These are phyloP conservation scores for Phytopythium helicoides DNA, from an alignment of 352 stramenopile species.

Conservation along the genomic window DNA sequence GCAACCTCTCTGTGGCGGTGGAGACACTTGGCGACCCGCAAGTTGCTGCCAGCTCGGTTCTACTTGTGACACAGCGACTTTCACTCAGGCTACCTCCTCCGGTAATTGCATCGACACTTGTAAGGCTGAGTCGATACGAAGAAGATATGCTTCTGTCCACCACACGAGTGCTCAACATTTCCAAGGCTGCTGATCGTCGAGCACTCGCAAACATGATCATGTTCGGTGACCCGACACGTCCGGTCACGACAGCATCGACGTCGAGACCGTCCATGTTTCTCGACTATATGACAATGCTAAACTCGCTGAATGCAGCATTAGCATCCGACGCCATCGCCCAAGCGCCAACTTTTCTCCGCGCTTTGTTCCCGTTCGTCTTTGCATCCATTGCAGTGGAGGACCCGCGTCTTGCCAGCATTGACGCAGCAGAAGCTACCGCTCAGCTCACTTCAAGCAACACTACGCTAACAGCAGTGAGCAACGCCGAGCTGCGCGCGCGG, in stretches of 20 bases:
- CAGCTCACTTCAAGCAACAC: slow-evolving; percentile 10
- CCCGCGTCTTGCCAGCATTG: slow-evolving; percentile 37
- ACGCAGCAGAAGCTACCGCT: slow-evolving; percentile 17
- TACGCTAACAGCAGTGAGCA: slow-evolving; percentile 27
- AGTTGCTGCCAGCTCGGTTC: slow-evolving; percentile 18
- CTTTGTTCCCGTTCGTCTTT: slow-evolving; percentile 45
- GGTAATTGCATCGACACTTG: slow-evolving; percentile 14
- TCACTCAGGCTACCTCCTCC: slow-evolving; percentile 18
- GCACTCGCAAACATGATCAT: slow-evolving; percentile 36
- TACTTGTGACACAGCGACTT: slow-evolving; percentile 47
- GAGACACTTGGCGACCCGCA: slow-evolving; percentile 19
- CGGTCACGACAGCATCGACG: slow-evolving; percentile 10
- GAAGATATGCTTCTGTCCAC: slow-evolving; percentile 9
- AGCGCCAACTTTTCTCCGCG: slow-evolving; percentile 17
- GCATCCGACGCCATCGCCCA: slow-evolving; percentile 11
- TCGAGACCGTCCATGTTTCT: slow-evolving; percentile 37
- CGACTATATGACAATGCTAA: slow-evolving; percentile 30
- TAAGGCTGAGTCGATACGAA: not conserved
- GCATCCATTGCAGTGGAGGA: slow-evolving; percentile 34
- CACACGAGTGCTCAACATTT: slow-evolving; percentile 2
- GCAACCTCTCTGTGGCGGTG: slow-evolving; percentile 20
- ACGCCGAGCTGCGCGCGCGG: slow-evolving; percentile 23
- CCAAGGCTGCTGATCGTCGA: slow-evolving; percentile 11
- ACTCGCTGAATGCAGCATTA: slow-evolving; percentile 6
- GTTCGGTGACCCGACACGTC: slow-evolving; percentile 38